Evolutionary conservation across 257 asterid species (phyloP).

Genomic region (Solanum pennellii): DNA sequence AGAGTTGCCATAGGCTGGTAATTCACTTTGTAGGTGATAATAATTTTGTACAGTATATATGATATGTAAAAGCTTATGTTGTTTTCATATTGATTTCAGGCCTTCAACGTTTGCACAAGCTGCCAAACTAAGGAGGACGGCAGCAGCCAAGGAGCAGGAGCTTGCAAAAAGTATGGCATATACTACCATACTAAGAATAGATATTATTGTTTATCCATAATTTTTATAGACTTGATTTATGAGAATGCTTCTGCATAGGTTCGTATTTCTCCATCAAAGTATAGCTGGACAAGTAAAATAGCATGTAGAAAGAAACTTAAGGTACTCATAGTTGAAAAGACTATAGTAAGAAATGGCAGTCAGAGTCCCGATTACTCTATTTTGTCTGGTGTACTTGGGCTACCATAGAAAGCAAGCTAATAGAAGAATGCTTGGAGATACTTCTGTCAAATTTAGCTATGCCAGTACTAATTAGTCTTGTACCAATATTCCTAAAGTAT

Average conservation of each 20-base stretch:
- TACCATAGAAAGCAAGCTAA: neutral
- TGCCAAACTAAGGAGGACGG: constrained; percentile 77
- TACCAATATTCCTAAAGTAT: neutral
- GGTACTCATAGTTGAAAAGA: neutral
- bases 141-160: constrained; percentile 88
- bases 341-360: neutral
- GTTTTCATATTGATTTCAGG: constrained; percentile 30
- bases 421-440: neutral
- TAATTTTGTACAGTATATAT: neutral
- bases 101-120: constrained; percentile 99
- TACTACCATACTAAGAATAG: neutral
- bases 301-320: neutral
- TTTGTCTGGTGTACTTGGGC: neutral
- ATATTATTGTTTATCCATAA: neutral
- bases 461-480: neutral
- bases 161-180: constrained; percentile 51
- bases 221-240: neutral
- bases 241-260: neutral
- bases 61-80: neutral
- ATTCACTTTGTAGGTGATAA: neutral
- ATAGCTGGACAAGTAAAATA: neutral
- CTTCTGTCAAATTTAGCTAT: neutral
- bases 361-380: neutral
- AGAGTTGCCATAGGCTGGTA: neutral
- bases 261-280: neutral